phyloP scores from a whole-genome alignment of 306 rosid species.

The Glycine latifolia region DNA sequence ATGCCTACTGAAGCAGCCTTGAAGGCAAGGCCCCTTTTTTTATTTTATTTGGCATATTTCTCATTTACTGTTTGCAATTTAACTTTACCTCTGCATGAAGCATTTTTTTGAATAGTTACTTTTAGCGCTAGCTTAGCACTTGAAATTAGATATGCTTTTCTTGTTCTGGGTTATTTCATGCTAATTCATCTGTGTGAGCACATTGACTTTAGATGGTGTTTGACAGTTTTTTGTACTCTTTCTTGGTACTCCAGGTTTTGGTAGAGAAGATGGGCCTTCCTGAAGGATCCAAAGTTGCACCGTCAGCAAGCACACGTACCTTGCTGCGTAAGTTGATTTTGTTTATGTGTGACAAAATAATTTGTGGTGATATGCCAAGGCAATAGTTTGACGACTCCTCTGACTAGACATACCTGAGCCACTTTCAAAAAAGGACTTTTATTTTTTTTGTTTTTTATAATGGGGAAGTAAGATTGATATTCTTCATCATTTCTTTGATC shows the following conservation, averaged over 20 bases:
- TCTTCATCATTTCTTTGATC: neutral
- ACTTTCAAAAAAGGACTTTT: neutral
- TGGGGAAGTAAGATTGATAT: neutral
- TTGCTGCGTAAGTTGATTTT: constrained; percentile 62
- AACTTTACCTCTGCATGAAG: neutral
- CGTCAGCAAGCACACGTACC: constrained; percentile 38
- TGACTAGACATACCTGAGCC: constrained; percentile 2
- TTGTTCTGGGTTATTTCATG: neutral
- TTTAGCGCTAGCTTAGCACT: constrained; percentile 1
- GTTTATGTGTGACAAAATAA: neutral
- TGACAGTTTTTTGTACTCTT: constrained; percentile 34
- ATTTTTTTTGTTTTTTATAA: too few species aligned
- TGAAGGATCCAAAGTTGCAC: constrained; percentile 50
- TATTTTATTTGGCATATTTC: neutral
- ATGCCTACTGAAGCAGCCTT: constrained; percentile 88
- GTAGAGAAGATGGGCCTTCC: constrained; percentile 96
- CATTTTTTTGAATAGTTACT: constrained; percentile 11
- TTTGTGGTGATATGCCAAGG: neutral
- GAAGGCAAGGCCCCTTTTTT: constrained; percentile 50
- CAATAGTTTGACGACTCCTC: neutral
- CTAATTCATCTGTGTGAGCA: neutral
- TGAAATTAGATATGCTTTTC: constrained; percentile 12
- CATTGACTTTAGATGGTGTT: neutral
- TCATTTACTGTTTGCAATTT: constrained; percentile 1
- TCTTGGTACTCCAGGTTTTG: constrained; percentile 63